A percentile compares a stretch with the other conserved stretches of the same genome.
Conservation (phyloP, 345 rosid genomes). For the Gossypium mustelinum region DNA sequence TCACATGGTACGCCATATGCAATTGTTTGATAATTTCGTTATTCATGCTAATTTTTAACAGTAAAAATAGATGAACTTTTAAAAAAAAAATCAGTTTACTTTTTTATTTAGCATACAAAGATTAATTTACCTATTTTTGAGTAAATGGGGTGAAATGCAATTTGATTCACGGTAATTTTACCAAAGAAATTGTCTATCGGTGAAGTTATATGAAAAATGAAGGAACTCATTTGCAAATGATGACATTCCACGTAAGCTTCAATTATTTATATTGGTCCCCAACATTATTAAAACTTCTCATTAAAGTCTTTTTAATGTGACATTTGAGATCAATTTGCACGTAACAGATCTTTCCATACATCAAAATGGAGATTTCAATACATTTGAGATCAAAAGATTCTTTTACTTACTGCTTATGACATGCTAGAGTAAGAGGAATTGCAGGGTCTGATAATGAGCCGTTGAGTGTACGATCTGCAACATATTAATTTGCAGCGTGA, state of each 20-base stretch:
- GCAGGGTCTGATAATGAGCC: conserved; percentile 16
- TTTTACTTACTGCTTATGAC: conserved; percentile 13
- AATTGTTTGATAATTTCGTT: too few species aligned
- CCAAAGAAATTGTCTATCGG: background rate
- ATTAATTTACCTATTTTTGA: too few species aligned
- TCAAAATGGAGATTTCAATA: too few species aligned
- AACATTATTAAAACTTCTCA: background rate
- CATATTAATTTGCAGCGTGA: conserved; percentile 53
- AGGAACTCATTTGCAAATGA: background rate
- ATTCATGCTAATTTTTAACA: accelerated
- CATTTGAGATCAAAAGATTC: too few species aligned
- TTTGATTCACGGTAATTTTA: too few species aligned
- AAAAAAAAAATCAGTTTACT: too few species aligned
- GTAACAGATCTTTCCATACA: background rate
- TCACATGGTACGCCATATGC: too few species aligned
- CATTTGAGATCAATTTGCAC: background rate
- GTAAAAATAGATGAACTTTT: too few species aligned
- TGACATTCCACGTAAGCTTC: background rate
- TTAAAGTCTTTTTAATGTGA: background rate
- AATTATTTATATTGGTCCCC: background rate
- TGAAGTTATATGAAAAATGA: background rate
- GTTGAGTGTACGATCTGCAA: conserved; percentile 13
- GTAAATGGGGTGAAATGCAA: too few species aligned
- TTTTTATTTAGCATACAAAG: too few species aligned
- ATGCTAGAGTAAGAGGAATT: conserved; percentile 10